Percentiles rank a stretch among this genome's conserved stretches.
Evolutionary conservation across 164 flowering plant genomes (phyloP).

Genomic region (Macadamia tetraphylla): DNA sequence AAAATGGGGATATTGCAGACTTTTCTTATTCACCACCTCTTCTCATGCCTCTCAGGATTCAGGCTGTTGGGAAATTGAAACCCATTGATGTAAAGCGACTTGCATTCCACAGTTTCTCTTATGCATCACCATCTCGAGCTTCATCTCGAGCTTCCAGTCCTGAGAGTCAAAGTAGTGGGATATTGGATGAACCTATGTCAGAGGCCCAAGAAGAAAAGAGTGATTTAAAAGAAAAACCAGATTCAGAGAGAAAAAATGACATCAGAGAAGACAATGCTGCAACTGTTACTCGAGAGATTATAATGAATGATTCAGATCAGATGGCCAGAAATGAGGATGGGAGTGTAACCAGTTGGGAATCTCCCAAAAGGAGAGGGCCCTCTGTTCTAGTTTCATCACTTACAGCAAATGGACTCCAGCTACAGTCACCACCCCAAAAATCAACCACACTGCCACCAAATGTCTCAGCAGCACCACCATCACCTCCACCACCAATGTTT

Average conservation of each 20-base stretch:
- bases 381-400: neutral
- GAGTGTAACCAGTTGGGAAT: too few species aligned
- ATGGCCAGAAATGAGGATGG: too few species aligned
- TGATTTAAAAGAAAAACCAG: slow-evolving; percentile 12
- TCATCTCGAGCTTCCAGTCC: slow-evolving; percentile 13
- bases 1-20: slow-evolving; percentile 18
- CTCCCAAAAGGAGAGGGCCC: too few species aligned
- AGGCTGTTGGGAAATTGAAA: slow-evolving; percentile 60
- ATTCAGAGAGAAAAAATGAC: neutral
- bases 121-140: slow-evolving; percentile 16
- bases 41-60: slow-evolving; percentile 41
- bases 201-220: slow-evolving; percentile 15
- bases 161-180: slow-evolving; percentile 5
- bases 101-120: slow-evolving; percentile 40
- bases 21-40: slow-evolving; percentile 38
- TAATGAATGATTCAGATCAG: slow-evolving; percentile 4
- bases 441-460: too few species aligned
- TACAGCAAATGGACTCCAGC: neutral
- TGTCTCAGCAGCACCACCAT: too few species aligned
- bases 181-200: slow-evolving; percentile 8
- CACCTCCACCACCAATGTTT: neutral
- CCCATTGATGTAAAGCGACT: slow-evolving; percentile 63
- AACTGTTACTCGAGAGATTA: slow-evolving; percentile 9
- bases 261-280: neutral
- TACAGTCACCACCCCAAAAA: neutral